Conservation (phyloP, 2,329 filamentous ascomycete species). For the Microascus cirrosus region DNA sequence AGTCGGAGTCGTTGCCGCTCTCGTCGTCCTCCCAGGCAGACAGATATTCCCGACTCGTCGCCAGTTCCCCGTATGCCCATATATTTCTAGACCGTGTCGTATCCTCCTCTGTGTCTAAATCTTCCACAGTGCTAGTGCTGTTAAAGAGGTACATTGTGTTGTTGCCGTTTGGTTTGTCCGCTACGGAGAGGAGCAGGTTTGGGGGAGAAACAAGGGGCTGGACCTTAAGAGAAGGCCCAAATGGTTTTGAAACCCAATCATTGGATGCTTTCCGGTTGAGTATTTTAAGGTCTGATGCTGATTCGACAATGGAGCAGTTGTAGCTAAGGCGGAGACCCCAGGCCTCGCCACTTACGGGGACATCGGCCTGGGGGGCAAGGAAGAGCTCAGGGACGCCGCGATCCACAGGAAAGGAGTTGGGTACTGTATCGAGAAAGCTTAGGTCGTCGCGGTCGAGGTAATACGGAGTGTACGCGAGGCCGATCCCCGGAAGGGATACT, state of each 20-base stretch:
- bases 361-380: conserved; percentile 6
- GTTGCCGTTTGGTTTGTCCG: not conserved
- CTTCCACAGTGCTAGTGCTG: not conserved
- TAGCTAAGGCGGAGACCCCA: conserved; percentile 8
- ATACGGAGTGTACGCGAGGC: not conserved
- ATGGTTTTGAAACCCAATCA: not conserved
- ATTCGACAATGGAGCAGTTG: conserved; percentile 7
- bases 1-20: not conserved
- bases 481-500: not conserved
- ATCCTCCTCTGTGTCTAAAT: not conserved
- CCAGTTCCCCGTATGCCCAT: not conserved
- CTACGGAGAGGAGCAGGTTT: not conserved
- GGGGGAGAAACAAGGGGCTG: not conserved
- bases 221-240: not conserved
- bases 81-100: not conserved
- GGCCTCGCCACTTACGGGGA: conserved; percentile 3
- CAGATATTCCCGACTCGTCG: not conserved
- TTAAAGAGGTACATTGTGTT: not conserved
- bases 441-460: conserved; percentile 1
- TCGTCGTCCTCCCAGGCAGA: not conserved
- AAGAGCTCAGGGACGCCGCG: conserved; percentile 7
- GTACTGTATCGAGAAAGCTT: not conserved
- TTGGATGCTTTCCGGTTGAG: not conserved
- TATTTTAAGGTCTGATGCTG: conserved; percentile 6
- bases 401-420: conserved; percentile 6